These are phyloP conservation scores for Ganoderma boninense DNA, from an alignment of 1,284 basidiomycete genomes.

Conservation along the genomic window DNA sequence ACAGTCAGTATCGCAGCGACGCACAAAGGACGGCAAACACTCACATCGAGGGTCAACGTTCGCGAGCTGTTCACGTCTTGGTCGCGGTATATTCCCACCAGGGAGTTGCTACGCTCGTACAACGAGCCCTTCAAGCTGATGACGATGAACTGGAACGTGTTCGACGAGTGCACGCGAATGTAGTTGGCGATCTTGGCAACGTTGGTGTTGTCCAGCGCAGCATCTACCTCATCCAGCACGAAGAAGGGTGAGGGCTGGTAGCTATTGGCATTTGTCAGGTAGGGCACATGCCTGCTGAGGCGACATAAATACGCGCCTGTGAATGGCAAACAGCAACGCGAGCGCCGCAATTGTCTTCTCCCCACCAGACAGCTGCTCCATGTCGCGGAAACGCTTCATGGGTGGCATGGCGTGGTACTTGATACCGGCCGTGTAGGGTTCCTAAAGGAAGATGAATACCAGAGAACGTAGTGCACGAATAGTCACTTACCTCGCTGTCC, in stretches of 20 bases:
- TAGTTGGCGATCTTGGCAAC: constrained; percentile 94
- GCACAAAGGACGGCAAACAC: constrained; percentile 40
- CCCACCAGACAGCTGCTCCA: constrained; percentile 98
- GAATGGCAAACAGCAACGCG: constrained; percentile 95
- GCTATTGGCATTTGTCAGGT: constrained; percentile 47
- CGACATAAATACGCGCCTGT: constrained; percentile 63
- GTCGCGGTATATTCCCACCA: constrained; percentile 95
- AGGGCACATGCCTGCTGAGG: neutral
- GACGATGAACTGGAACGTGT: constrained; percentile 93
- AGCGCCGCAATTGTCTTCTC: constrained; percentile 99
- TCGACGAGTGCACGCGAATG: constrained; percentile 83
- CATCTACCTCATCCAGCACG: constrained; percentile 98
- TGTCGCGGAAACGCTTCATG: constrained; percentile 99
- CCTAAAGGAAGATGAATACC: constrained; percentile 54
- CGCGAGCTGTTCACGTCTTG: constrained; percentile 93
- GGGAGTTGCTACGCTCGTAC: constrained; percentile 90
- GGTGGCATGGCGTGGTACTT: constrained; percentile 99
- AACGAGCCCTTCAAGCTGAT: constrained; percentile 94
- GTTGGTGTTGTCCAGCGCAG: constrained; percentile 96
- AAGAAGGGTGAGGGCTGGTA: constrained; percentile 99
- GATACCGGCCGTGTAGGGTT: constrained; percentile 95
- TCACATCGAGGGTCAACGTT: constrained; percentile 89
- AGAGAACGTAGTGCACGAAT: neutral
- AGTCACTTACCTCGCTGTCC: constrained; percentile 82
- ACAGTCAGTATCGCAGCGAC: neutral